Evolutionary conservation across 768 basidiomycete species (phyloP).

Genomic region (Lentinula lateritia): DNA sequence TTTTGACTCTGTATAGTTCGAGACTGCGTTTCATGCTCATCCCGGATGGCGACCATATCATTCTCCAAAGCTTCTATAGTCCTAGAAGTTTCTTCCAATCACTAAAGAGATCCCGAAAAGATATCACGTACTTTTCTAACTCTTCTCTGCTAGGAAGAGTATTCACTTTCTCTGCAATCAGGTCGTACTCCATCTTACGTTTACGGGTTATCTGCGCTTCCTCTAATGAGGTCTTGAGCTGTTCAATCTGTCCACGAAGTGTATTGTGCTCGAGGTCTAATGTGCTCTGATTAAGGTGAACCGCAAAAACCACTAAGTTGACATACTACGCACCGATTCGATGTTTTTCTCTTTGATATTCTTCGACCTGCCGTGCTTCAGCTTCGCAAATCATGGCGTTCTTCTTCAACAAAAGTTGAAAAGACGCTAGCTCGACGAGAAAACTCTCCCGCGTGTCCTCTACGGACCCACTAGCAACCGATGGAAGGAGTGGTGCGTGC

Average conservation of each 20-base stretch:
- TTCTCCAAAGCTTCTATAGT: slow-evolving; percentile 66
- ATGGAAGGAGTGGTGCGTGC: slow-evolving; percentile 37
- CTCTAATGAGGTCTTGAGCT: slow-evolving; percentile 70
- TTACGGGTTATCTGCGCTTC: slow-evolving; percentile 71
- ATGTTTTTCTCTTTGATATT: slow-evolving; percentile 70
- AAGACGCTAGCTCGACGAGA: slow-evolving; percentile 70
- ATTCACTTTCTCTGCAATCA: slow-evolving; percentile 78
- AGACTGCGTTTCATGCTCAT: slow-evolving; percentile 71
- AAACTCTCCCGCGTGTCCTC: slow-evolving; percentile 79
- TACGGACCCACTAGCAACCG: slow-evolving; percentile 25
- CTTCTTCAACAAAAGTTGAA: slow-evolving; percentile 72
- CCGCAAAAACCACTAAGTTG: slow-evolving; percentile 1
- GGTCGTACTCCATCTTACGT: slow-evolving; percentile 84
- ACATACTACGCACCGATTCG: slow-evolving; percentile 56
- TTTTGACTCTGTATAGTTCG: slow-evolving; percentile 66
- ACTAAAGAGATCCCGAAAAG: not conserved
- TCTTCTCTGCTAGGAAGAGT: slow-evolving; percentile 72
- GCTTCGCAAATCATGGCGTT: slow-evolving; percentile 81
- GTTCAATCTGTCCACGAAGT: slow-evolving; percentile 65
- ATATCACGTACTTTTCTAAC: slow-evolving; percentile 57
- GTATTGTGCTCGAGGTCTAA: slow-evolving; percentile 68
- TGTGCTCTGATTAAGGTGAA: not conserved
- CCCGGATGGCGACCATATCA: slow-evolving; percentile 69
- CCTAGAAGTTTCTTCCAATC: slow-evolving; percentile 18
- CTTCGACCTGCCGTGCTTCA: slow-evolving; percentile 78